Evolutionary conservation across 257 asterid genomes (phyloP), one percentile per base, ranked within the genome.

Genomic region (Forsythia viridissima): DNA sequence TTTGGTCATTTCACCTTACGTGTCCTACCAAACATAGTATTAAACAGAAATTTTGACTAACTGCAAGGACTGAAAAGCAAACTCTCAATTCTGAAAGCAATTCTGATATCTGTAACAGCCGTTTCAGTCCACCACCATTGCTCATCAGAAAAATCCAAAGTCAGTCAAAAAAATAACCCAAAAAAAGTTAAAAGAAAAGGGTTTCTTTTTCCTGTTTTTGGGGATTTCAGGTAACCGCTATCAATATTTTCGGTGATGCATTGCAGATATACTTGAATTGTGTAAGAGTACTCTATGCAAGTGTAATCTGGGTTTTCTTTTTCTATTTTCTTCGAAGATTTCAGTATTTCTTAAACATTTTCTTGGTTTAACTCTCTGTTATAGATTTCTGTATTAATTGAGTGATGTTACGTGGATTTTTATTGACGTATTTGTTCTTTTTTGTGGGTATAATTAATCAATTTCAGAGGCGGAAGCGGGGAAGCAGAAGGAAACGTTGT

Each of bases 91-190:
- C 77, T 42, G 75, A 82, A 73, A 86, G 34, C 34, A 30, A 30
- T 30, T 30, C 81, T 57, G 86, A 86, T 85, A 86, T 88, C 91
- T 88, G 84, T 87, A 73, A 81, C 90, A 84, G 82, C 86, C 84
- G 76, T 84, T 80, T 82, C 73, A 83, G 80, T 83, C 86, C 85
- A 18, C 87, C 89, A 85, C 78, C 81, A 70, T 81, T 75, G 88
- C 82, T 82, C 80, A 79, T 78, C 82, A 74, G 80, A 79, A 71
- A 78, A 69, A 82, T 59, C 37, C 15, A 79, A 77, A 71, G 82
- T 82, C 86, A 81, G 82, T 83, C 77, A 78, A 69, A 69, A 38
- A 13, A 69, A 69, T 15, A 41, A 69, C 13, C n/a, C 4, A 38
- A 30, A 30, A 30, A 30, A 30, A 30, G 34, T 30, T 30, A 30